phyloP scores from a whole-genome alignment of 2,329 filamentous ascomycete genomes.

The Raffaelea deltoideospora region DNA sequence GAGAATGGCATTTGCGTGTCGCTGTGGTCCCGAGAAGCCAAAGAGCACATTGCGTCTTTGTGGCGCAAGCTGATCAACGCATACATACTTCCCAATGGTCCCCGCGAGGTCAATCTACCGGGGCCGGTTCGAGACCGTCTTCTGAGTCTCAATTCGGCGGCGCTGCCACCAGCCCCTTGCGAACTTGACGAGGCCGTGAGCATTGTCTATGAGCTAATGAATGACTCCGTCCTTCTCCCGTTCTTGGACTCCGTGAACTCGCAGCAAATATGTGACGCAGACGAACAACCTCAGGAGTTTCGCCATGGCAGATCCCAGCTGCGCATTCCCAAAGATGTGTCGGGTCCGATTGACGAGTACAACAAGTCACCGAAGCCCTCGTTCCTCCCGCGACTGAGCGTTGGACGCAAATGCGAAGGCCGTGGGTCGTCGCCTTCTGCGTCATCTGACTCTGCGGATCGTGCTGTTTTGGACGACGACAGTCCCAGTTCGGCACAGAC shows the following conservation, averaged over 20 bases:
- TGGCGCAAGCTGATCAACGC: slow-evolving; percentile 83
- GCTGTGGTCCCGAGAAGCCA: slow-evolving; percentile 23
- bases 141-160: slow-evolving; percentile 43
- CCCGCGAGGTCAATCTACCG: slow-evolving; percentile 81
- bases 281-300: slow-evolving; percentile 17
- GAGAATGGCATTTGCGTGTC: slow-evolving; percentile 16
- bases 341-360: slow-evolving; percentile 19
- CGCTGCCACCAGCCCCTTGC: slow-evolving; percentile 54
- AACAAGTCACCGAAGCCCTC: slow-evolving; percentile 27
- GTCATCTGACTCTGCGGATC: slow-evolving; percentile 29
- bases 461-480: slow-evolving; percentile 46
- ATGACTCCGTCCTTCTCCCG: slow-evolving; percentile 84
- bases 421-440: slow-evolving; percentile 24
- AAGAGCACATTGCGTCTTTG: slow-evolving; percentile 58
- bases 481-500: slow-evolving; percentile 43
- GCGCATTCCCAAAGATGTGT: slow-evolving; percentile 20
- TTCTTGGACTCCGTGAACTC: slow-evolving; percentile 60
- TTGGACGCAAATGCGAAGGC: slow-evolving; percentile 19
- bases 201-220: slow-evolving; percentile 93
- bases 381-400: slow-evolving; percentile 26
- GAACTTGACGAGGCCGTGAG: slow-evolving; percentile 67
- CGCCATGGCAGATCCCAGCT: slow-evolving; percentile 23
- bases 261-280: slow-evolving; percentile 15
- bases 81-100: slow-evolving; percentile 75
- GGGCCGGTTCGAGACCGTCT: slow-evolving; percentile 71